Evolutionary conservation across 1,284 basidiomycete genomes (phyloP).

Genomic region (Porodaedalea pini): DNA sequence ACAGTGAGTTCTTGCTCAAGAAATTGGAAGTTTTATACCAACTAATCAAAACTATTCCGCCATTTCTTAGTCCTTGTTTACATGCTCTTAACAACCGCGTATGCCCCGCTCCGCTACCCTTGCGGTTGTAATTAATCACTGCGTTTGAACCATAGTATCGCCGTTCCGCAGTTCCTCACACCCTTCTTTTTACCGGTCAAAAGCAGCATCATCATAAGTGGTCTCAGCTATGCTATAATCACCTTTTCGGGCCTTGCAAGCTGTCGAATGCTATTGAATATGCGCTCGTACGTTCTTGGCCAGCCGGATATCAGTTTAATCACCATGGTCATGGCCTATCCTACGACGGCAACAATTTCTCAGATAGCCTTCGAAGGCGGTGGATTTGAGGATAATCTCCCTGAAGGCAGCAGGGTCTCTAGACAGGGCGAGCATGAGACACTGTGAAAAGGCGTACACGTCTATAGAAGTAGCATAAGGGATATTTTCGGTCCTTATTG

Average conservation of each 20-base stretch:
- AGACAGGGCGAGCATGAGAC: no score
- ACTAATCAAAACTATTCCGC: not conserved
- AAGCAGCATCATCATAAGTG: not conserved
- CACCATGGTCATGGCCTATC: not conserved
- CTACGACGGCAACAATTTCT: not conserved
- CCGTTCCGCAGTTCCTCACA: not conserved
- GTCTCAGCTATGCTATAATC: not conserved
- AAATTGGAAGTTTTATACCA: not conserved
- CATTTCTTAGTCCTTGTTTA: not conserved
- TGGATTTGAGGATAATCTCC: no score
- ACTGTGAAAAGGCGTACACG: no score
- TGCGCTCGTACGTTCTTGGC: not conserved
- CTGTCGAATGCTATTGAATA: not conserved
- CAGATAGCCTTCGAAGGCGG: no score
- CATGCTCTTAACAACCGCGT: not conserved
- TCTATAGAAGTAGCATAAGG: no score
- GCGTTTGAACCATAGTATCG: not conserved
- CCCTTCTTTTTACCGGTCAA: not conserved
- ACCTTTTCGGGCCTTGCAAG: not conserved
- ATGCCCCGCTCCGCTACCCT: no score
- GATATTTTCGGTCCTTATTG: no score
- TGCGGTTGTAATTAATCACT: no score
- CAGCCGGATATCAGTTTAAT: not conserved
- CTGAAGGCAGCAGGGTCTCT: no score
- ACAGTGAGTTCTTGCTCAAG: not conserved